These are phyloP conservation scores for Brassica balearica DNA, from an alignment of 441 rosid species.

Conservation along the genomic window DNA sequence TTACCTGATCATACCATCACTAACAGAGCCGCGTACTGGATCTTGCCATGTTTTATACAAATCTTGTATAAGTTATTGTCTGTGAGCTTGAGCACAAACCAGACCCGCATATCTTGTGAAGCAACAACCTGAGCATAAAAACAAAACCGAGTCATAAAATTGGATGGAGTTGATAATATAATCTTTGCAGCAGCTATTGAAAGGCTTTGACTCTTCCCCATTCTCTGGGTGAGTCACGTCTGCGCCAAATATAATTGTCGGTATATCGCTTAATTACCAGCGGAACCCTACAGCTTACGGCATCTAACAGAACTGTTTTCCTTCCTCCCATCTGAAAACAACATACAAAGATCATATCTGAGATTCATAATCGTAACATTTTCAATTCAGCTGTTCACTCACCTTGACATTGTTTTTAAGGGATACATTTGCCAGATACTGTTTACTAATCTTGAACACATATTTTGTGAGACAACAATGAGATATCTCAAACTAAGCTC, in stretches of 20 bases:
- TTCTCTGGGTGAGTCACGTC: slow-evolving; percentile 98
- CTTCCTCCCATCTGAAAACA: slow-evolving; percentile 93
- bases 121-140: slow-evolving; percentile 76
- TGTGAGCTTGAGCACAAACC: slow-evolving; percentile 98
- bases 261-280: slow-evolving; percentile 82
- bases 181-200: slow-evolving; percentile 86
- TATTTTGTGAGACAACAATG: slow-evolving; percentile 59
- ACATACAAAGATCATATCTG: not conserved
- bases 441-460: slow-evolving; percentile 78
- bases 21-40: slow-evolving; percentile 90
- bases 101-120: slow-evolving; percentile 97
- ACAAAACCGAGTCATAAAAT: no score
- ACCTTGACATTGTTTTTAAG: slow-evolving; percentile 92
- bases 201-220: slow-evolving; percentile 94
- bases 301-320: slow-evolving; percentile 94
- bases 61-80: slow-evolving; percentile 97
- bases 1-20: slow-evolving; percentile 98
- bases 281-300: slow-evolving; percentile 92
- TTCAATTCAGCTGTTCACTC: not conserved
- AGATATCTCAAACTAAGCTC: slow-evolving; percentile 80
- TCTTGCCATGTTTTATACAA: slow-evolving; percentile 96
- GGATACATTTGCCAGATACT: slow-evolving; percentile 86
- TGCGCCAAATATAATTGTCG: slow-evolving; percentile 96
- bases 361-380: not conserved
- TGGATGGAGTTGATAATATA: not conserved